Conservation (phyloP, 208 protist species). For the Crithidia brevicula region DNA sequence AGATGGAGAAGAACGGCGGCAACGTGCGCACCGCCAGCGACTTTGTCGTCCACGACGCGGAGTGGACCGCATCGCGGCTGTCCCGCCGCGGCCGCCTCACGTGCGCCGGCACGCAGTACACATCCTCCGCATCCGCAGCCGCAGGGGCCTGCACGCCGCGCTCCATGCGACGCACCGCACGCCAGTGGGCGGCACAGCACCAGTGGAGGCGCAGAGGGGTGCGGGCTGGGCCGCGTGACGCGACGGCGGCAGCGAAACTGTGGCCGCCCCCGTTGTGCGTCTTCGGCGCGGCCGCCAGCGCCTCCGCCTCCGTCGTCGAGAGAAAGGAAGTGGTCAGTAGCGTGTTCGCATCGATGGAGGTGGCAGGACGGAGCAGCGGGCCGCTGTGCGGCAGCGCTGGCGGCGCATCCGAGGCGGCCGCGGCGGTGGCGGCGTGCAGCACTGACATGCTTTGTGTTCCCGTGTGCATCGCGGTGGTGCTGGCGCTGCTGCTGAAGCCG, state of each 20-base stretch:
- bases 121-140: background rate
- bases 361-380: no score
- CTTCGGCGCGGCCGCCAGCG: no score
- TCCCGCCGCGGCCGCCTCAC: background rate
- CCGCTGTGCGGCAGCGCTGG: background rate
- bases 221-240: background rate
- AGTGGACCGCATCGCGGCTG: background rate
- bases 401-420: background rate
- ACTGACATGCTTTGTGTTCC: background rate
- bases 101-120: slow-evolving; percentile 5
- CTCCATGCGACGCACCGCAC: slow-evolving; percentile 11
- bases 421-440: background rate
- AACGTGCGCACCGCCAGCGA: background rate
- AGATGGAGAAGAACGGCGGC: background rate
- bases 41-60: background rate
- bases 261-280: background rate
- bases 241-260: background rate
- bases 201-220: slow-evolving; percentile 7
- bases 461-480: background rate
- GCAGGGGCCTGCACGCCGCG: slow-evolving; percentile 12
- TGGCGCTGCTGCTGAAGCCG: background rate
- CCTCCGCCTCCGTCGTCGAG: no score
- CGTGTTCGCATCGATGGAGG: no score
- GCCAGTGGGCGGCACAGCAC: slow-evolving; percentile 16
- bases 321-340: no score